Evolutionary conservation across 108 stramenopile species (phyloP).

Genomic region (Discostella pseudostelligera): DNA sequence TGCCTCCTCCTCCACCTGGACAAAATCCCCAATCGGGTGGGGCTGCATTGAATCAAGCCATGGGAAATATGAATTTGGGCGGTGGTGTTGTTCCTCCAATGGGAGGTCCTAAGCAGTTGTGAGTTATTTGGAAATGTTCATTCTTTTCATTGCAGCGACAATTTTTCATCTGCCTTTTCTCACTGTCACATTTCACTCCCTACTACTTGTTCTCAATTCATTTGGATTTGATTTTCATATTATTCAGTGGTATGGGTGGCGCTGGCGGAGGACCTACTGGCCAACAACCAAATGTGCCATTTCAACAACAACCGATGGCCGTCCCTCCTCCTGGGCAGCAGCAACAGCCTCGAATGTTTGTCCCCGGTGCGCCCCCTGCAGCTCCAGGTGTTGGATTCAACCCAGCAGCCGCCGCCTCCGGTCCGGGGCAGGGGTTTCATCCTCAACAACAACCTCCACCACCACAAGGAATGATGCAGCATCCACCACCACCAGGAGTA

Average conservation of each 20-base stretch:
- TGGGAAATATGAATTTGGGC: constrained; percentile 50
- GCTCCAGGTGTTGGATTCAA: constrained; percentile 7
- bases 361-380: constrained; percentile 5
- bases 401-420: constrained; percentile 5
- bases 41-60: constrained; percentile 47
- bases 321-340: constrained; percentile 4
- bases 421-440: constrained; percentile 20
- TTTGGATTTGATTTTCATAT: too few relatives aligned
- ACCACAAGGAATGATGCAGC: neutral
- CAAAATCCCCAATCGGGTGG: neutral
- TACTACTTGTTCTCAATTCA: too few relatives aligned
- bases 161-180: neutral
- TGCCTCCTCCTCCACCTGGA: constrained; percentile 17
- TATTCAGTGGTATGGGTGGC: too few relatives aligned
- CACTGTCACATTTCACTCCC: neutral
- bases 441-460: constrained; percentile 8
- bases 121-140: constrained; percentile 16
- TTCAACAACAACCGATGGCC: neutral
- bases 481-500: constrained; percentile 10
- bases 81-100: constrained; percentile 17
- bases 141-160: too few relatives aligned
- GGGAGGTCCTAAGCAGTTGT: constrained; percentile 26
- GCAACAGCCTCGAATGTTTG: neutral
- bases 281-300: neutral
- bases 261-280: too few relatives aligned